These are phyloP conservation scores for Pseudogymnoascus verrucosus DNA, from an alignment of 2,329 filamentous ascomycete species.

Conservation along the genomic window DNA sequence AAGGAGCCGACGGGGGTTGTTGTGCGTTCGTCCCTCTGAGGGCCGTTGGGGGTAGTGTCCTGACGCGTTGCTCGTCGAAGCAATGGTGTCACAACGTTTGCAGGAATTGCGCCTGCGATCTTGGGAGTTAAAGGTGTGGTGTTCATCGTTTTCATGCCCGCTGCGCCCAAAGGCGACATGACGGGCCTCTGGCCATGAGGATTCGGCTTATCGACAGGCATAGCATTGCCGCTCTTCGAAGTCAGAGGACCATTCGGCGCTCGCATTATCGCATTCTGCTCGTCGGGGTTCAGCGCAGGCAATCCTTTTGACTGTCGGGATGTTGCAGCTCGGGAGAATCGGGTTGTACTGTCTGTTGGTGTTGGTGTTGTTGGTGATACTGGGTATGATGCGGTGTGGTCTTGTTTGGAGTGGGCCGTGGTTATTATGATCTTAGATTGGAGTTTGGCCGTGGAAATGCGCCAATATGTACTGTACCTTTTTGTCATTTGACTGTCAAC, in stretches of 20 bases:
- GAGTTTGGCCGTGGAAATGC: conserved; percentile 3
- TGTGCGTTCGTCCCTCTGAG: conserved; percentile 40
- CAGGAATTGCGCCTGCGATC: conserved; percentile 34
- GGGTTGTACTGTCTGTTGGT: conserved; percentile 14
- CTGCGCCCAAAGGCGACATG: conserved; percentile 60
- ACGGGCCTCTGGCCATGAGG: conserved; percentile 48
- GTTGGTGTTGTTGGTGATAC: conserved; percentile 12
- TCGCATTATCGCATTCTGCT: conserved; percentile 39
- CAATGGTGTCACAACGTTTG: conserved; percentile 24
- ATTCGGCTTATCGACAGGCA: conserved; percentile 46
- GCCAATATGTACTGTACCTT: not conserved
- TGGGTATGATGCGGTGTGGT: conserved; percentile 5
- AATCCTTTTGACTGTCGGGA: conserved; percentile 13
- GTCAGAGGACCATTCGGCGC: conserved; percentile 26
- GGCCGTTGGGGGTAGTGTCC: conserved; percentile 15
- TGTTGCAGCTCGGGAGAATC: conserved; percentile 17
- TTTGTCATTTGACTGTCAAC: not conserved
- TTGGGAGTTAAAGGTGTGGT: conserved; percentile 53
- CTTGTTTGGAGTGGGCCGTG: conserved; percentile 4
- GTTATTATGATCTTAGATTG: conserved; percentile 5
- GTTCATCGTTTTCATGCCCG: conserved; percentile 45
- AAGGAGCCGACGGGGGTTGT: conserved; percentile 44
- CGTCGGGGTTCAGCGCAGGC: conserved; percentile 9
- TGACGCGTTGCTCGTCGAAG: conserved; percentile 43
- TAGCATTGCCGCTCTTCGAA: conserved; percentile 23